phyloP scores from a whole-genome alignment of 805 yeast species.

The Starmerella davenportii region DNA sequence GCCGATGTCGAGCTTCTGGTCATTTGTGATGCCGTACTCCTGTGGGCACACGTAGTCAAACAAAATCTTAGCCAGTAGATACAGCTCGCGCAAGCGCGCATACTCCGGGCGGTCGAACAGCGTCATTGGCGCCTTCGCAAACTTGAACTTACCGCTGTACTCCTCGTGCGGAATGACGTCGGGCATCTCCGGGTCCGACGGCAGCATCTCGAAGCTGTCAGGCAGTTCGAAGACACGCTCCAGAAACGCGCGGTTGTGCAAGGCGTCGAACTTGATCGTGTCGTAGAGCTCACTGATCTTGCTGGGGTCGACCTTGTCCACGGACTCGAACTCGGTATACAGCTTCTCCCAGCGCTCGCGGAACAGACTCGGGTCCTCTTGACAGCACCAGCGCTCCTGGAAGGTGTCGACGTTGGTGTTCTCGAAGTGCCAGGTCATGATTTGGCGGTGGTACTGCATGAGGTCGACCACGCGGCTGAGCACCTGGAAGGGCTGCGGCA shows the following conservation, averaged over 20 bases:
- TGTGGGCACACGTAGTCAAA: constrained; percentile 98
- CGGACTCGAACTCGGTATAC: constrained; percentile 75
- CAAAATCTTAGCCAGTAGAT: constrained; percentile 73
- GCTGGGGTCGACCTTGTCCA: constrained; percentile 94
- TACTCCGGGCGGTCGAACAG: constrained; percentile 65
- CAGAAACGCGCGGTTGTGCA: constrained; percentile 80
- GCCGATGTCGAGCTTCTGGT: constrained; percentile 91
- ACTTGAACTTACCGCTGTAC: constrained; percentile 20
- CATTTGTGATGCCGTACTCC: constrained; percentile 91
- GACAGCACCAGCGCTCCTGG: constrained; percentile 87
- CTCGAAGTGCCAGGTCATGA: constrained; percentile 66
- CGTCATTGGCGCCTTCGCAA: constrained; percentile 21
- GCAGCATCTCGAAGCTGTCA: constrained; percentile 21
- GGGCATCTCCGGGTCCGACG: constrained; percentile 26
- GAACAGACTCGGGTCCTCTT: constrained; percentile 79
- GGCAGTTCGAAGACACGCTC: constrained; percentile 50
- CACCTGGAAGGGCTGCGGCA: constrained; percentile 93
- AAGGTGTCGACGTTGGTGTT: constrained; percentile 46
- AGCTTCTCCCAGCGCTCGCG: constrained; percentile 95
- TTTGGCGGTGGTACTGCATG: constrained; percentile 75
- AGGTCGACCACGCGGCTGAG: constrained; percentile 85
- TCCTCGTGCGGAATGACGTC: constrained; percentile 19
- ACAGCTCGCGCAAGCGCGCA: constrained; percentile 69
- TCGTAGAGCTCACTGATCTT: constrained; percentile 92
- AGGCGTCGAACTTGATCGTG: constrained; percentile 95